Conservation (phyloP, 1,284 basidiomycete genomes). For the Macrocystidia cucumis region DNA sequence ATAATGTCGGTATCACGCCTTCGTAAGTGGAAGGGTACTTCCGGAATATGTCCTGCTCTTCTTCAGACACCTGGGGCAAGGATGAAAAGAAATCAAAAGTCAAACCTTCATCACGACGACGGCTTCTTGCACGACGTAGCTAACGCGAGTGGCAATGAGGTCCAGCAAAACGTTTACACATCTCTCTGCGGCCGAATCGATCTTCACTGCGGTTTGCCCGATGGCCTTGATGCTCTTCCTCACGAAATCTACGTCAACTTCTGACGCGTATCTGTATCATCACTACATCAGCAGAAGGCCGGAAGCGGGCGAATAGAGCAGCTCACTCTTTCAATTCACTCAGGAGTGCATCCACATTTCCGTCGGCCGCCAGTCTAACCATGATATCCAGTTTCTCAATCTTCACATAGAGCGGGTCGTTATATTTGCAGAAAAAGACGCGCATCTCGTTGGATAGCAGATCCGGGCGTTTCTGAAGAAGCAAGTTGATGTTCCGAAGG, state of each 20-base stretch:
- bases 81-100: neutral
- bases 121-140: constrained; percentile 97
- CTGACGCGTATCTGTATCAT: constrained; percentile 76
- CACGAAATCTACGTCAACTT: constrained; percentile 98
- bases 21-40: constrained; percentile 98
- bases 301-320: neutral
- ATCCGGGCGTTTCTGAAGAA: constrained; percentile 89
- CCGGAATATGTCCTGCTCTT: constrained; percentile 98
- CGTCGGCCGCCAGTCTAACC: constrained; percentile 88
- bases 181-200: constrained; percentile 86
- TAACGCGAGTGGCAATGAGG: constrained; percentile 87
- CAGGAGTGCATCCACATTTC: constrained; percentile 90
- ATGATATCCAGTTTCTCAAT: constrained; percentile 98
- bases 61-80: constrained; percentile 6
- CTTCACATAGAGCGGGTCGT: constrained; percentile 97
- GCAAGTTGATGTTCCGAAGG: constrained; percentile 91
- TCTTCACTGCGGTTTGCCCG: constrained; percentile 94
- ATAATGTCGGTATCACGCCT: constrained; percentile 92
- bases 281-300: constrained; percentile 6
- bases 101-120: constrained; percentile 95
- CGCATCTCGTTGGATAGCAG: constrained; percentile 93
- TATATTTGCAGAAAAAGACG: constrained; percentile 99
- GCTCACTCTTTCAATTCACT: constrained; percentile 91
- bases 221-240: constrained; percentile 92
- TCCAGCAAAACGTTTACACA: constrained; percentile 93